Evolutionary conservation across 345 rosid genomes (phyloP), one percentile per base, ranked within the genome.

Genomic region (Abelmoschus esculentus): DNA sequence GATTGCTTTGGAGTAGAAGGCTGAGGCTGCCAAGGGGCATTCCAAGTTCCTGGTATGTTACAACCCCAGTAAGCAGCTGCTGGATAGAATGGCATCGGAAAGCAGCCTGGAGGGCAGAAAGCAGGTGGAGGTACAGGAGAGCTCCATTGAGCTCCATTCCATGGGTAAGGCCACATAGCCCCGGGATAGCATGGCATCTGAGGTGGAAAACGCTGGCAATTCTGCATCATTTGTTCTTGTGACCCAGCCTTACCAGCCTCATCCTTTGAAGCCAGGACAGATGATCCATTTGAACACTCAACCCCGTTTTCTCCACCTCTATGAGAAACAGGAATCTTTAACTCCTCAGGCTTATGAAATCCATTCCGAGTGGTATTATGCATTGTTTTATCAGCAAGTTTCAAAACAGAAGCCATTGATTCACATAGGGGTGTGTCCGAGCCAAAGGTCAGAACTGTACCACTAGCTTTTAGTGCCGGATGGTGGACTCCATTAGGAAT

Each of bases 351-450:
- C 63, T 83, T 84, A 70, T 82, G 83, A 76, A 80, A 83, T 38
- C 87, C 90, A 69, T 84, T 86, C 61, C 70, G 78, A 2, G 77
- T 28, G 70, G 79, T 50, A 59, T 72, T 77, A 63, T 58, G 67
- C 83, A 84, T 66, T 5, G 89, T 77, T 76, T 89, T 85, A 7
- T 89, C 96, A 4, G 80, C 92, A 78, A 93, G 80, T 76, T 87
- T 86, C 83, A 93, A 70, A 64, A 77, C 87, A 0, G 98, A 86
- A 73, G 90, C 93, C 96, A 93, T 84, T 15, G 98, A 89, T 61
- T 93, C 96, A 72, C 89, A 89, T 6, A 93, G 83, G 7, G 86
- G 93, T 4, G 86, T 44, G 53, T 93, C 92, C 1, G 91, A 80
- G 70, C 93, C 91, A 75, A 93, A 93, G 58, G 90, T 83, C 53